phyloP scores from a whole-genome alignment of 1,284 basidiomycete species.

The Macrocystidia cucumis region DNA sequence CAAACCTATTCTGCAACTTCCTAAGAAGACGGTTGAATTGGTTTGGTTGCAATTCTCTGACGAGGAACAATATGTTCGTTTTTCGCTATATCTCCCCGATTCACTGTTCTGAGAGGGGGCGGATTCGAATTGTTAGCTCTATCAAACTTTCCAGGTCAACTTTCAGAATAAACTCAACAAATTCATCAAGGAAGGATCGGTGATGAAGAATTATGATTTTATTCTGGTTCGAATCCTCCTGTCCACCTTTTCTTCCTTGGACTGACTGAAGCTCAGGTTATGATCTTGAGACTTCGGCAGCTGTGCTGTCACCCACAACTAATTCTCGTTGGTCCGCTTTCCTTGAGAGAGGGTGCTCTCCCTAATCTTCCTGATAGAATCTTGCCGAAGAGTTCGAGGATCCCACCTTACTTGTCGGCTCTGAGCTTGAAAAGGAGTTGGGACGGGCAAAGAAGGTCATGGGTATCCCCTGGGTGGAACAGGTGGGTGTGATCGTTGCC shows the following conservation, averaged over 20 bases:
- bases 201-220: conserved; percentile 51
- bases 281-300: conserved; percentile 64
- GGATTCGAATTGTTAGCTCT: conserved; percentile 47
- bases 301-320: conserved; percentile 60
- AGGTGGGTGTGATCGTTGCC: conserved; percentile 25
- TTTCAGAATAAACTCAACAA: conserved; percentile 48
- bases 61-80: conserved; percentile 54
- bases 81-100: neutral
- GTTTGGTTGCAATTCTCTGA: conserved; percentile 46
- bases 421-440: conserved; percentile 44
- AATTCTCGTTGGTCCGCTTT: conserved; percentile 40
- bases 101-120: no score
- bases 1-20: conserved; percentile 51
- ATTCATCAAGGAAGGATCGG: conserved; percentile 47
- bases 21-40: conserved; percentile 52
- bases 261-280: conserved; percentile 26
- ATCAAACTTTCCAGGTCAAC: conserved; percentile 47
- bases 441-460: conserved; percentile 48
- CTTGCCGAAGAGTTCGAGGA: conserved; percentile 40
- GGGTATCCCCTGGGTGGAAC: conserved; percentile 43
- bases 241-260: neutral
- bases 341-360: neutral
- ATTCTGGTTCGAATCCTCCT: neutral
- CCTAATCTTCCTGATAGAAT: conserved; percentile 11
- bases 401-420: conserved; percentile 37